A percentile compares a stretch with the other conserved stretches of the same genome.
These are phyloP conservation scores for Euphorbia corollata DNA, from an alignment of 441 rosid genomes.

Conservation along the genomic window DNA sequence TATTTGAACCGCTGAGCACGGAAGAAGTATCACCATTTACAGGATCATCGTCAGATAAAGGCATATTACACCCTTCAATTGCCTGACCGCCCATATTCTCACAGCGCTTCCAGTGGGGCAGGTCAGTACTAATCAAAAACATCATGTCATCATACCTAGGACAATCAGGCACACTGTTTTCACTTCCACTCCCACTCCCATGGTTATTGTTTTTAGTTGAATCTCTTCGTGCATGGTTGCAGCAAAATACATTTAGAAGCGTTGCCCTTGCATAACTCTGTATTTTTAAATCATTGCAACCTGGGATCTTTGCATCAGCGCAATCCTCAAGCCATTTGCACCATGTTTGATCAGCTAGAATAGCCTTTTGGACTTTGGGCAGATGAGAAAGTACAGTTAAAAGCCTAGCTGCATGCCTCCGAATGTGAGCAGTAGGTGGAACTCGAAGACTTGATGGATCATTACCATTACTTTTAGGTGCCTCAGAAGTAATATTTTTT, in stretches of 20 bases:
- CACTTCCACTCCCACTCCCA: slow-evolving; percentile 25
- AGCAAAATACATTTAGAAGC: slow-evolving; percentile 63
- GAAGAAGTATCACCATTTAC: slow-evolving; percentile 21
- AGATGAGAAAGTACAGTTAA: slow-evolving; percentile 72
- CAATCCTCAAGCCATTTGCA: slow-evolving; percentile 93
- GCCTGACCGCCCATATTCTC: slow-evolving; percentile 31
- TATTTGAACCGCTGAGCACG: slow-evolving; percentile 28
- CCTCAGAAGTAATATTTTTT: slow-evolving; percentile 38
- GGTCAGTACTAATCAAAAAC: slow-evolving; percentile 78
- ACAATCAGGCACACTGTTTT: slow-evolving; percentile 39
- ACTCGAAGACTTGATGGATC: slow-evolving; percentile 63
- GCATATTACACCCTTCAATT: slow-evolving; percentile 24
- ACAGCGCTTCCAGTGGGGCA: slow-evolving; percentile 71
- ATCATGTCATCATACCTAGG: slow-evolving; percentile 66
- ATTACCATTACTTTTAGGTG: slow-evolving; percentile 33
- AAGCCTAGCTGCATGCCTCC: slow-evolving; percentile 91
- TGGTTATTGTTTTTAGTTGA: slow-evolving; percentile 24
- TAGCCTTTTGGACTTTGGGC: slow-evolving; percentile 65
- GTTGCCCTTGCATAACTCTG: slow-evolving; percentile 91
- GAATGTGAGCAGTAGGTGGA: slow-evolving; percentile 82
- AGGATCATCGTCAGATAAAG: slow-evolving; percentile 30
- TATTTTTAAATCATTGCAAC: slow-evolving; percentile 70
- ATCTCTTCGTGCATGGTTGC: slow-evolving; percentile 34
- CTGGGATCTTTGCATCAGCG: slow-evolving; percentile 61
- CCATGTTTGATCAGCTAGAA: slow-evolving; percentile 59